Base-by-base conservation (phyloP, 352 stramenopile species). In the Globisporangium irregulare region DNA sequence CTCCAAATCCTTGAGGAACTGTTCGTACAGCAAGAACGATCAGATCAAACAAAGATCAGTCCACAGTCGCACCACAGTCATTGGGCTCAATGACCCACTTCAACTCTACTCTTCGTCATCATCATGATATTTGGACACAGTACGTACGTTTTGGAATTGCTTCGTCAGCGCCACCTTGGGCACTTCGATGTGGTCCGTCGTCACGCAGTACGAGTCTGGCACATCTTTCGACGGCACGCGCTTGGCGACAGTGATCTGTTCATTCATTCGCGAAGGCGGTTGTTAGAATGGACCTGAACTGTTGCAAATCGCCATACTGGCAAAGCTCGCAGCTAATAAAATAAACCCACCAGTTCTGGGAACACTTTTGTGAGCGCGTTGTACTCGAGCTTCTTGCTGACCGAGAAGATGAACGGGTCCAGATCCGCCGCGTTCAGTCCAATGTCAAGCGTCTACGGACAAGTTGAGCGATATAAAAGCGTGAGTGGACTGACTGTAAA, bases 341-440 rank as follows among this genome's bases (percentile, higher is more conserved):
- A 32, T 32, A 32, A 18, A 69, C 73, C 32, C 69, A 92, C 86
- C 66, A 94, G 70, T 38, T 94, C 84, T 8, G 86, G 81, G 50
- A 91, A 94, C 34, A 73, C 38, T 69, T 94, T 92, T 29, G 75
- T 76, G n/a, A 94, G 71, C 6, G 72, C 75, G 32, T 78, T 91
- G 72, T 87, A 94, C 57, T 82, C 70, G 65, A 86, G 58, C 69
- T 91, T 92, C 76, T 94, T 94, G 67, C 79, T 82, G 50, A 94
- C 76, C 14, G 73, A 73, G 51, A 94, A 78, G 46, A 94, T 80
- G 51, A 94, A 82, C 55, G 86, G 84, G 66, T 94, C 86, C 58
- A 92, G 34, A 25, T 88, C 74, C 18, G 68, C 70, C 0, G 73
- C 71, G 50, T 91, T 87, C 20, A 94, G 67, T 9, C 82, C 80